Evolutionary conservation across 805 yeast genomes (phyloP).

Genomic region (Kuraishia hungarica): DNA sequence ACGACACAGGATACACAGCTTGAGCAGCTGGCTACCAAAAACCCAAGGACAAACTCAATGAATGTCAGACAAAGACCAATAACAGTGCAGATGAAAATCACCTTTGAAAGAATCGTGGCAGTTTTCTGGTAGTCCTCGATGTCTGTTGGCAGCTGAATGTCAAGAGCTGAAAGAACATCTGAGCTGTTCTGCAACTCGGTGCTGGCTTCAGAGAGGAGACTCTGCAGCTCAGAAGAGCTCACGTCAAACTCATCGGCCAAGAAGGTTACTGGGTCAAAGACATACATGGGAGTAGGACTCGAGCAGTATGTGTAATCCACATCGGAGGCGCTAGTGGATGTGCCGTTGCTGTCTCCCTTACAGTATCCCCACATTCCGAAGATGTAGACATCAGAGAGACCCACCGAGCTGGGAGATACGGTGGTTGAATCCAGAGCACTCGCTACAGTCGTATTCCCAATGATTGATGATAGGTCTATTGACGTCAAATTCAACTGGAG

Average conservation of each 20-base stretch:
- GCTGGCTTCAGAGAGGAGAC: conserved; percentile 5
- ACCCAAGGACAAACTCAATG: conserved; percentile 32
- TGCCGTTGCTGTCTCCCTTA: conserved; percentile 25
- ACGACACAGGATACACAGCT: conserved; percentile 36
- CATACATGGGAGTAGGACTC: conserved; percentile 43
- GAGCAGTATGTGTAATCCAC: conserved; percentile 40
- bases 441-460: conserved; percentile 9
- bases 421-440: conserved; percentile 4
- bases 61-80: conserved; percentile 37
- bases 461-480: conserved; percentile 15
- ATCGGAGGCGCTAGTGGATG: conserved; percentile 13
- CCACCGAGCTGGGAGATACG: conserved; percentile 17
- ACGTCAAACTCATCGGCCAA: conserved; percentile 14
- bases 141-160: conserved; percentile 43
- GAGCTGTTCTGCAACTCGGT: not conserved
- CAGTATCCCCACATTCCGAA: conserved; percentile 65
- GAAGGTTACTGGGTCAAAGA: conserved; percentile 41
- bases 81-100: conserved; percentile 49
- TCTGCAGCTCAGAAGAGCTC: not conserved
- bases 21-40: conserved; percentile 35
- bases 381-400: conserved; percentile 38
- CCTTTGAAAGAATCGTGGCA: conserved; percentile 39
- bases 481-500: conserved; percentile 36
- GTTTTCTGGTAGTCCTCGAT: conserved; percentile 36
- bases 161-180: conserved; percentile 7